Evolutionary conservation across 306 rosid species (phyloP), one percentile per base, ranked within the genome.

Genomic region (Sindora glabra): DNA sequence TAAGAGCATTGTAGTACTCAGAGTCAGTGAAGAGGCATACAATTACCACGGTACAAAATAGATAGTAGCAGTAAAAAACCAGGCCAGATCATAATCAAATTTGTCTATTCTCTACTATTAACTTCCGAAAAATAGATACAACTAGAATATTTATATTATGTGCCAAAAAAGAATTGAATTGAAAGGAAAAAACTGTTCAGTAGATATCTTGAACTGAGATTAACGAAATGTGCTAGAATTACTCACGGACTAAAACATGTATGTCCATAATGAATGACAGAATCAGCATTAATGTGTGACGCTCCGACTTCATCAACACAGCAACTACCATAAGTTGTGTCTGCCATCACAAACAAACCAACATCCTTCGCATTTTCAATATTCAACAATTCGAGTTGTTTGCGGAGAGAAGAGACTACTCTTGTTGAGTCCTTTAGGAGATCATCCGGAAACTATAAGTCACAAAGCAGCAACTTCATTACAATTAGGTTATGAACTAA

Each of bases 301-400:
- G 96, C 98, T 69, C 92, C 98, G 25, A 87, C 96, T 79, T 85
- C 98, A 73, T 91, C 98, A 42, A 87, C 78, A 53, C 98, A 88
- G 50, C 98, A 91, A 68, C 92, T 91, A 19, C 97, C 97, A 51
- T 81, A 90, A 3, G 96, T 67, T 5, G 95, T 85, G 84, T 91
- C 97, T 2, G 95, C 96, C 96, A 87, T 87, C 18, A 91, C 76
- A 67, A 45, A 91, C 75, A 91, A 67, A 23, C 79, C 69, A 17
- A 78, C 74, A 8, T 81, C 75, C 23, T 33, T 65, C 16, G 44
- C 73, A 40, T 41, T 64, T 18, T 42, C 86, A 5, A 19, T 61
- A 39, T 49, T 64, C 42, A 75, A 34, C 12, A 59, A 68, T 34
- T 62, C 66, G 50, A 91, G 87, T 50, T 50, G 61, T 50, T 59